These are phyloP conservation scores for Epichloe gansuensis DNA, from an alignment of 2,329 filamentous ascomycete genomes.

Conservation along the genomic window DNA sequence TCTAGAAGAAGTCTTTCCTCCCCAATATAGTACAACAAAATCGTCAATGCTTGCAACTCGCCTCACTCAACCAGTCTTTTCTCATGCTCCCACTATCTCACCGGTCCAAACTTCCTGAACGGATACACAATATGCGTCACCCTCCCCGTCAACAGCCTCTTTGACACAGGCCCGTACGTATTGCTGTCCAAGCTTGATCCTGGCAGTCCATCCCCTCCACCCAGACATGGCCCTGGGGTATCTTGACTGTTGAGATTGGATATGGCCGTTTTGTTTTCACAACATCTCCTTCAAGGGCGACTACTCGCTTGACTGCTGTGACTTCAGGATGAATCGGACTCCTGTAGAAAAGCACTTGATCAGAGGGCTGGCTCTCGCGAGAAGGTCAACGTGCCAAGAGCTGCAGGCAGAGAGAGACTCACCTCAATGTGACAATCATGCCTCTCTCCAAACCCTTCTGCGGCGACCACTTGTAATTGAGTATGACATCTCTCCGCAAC, in stretches of 20 bases:
- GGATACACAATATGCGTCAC: conserved; percentile 65
- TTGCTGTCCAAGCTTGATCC: conserved; percentile 72
- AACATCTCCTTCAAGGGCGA: conserved; percentile 69
- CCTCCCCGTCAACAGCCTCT: conserved; percentile 61
- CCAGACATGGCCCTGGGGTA: conserved; percentile 85
- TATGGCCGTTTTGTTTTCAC: conserved; percentile 55
- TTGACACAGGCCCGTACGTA: conserved; percentile 74
- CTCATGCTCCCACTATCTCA: conserved; percentile 45
- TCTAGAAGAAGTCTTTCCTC: background rate
- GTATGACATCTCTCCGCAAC: conserved; percentile 39
- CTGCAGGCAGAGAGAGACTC: background rate
- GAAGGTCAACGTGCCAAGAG: background rate
- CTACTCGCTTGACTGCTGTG: conserved; percentile 67
- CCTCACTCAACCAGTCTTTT: conserved; percentile 12
- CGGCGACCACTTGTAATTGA: conserved; percentile 47
- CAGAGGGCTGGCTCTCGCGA: background rate
- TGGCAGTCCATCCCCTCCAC: conserved; percentile 74
- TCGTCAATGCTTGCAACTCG: background rate
- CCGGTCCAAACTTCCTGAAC: conserved; percentile 41
- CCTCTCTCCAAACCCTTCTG: conserved; percentile 50
- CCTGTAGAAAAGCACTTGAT: conserved; percentile 27
- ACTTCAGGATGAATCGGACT: conserved; percentile 59
- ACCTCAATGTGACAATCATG: conserved; percentile 65
- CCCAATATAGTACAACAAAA: background rate
- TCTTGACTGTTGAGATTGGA: conserved; percentile 40